These are phyloP conservation scores for Ganoderma lucidum DNA, from an alignment of 1,284 basidiomycete species.

Conservation along the genomic window DNA sequence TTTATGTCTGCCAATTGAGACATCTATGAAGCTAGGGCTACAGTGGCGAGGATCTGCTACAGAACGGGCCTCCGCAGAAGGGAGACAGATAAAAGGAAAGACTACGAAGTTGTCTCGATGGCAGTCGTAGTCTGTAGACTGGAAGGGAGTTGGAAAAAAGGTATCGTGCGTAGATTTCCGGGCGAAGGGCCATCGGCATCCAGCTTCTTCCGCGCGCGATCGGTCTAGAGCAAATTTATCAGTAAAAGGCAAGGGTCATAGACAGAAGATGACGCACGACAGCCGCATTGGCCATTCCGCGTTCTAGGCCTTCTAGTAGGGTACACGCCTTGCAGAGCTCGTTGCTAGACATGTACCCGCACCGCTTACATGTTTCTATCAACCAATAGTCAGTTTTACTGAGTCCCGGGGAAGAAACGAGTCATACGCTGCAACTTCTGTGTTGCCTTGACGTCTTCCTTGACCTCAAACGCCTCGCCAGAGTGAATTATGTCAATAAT, in stretches of 20 bases:
- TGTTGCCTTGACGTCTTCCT: slow-evolving; percentile 77
- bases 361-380: slow-evolving; percentile 86
- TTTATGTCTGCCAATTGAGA: neutral
- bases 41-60: neutral
- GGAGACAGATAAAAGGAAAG: neutral
- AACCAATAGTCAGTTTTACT: neutral
- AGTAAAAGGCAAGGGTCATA: neutral
- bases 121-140: slow-evolving; percentile 10
- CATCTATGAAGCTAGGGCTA: neutral
- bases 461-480: slow-evolving; percentile 88
- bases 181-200: slow-evolving; percentile 66
- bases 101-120: slow-evolving; percentile 5
- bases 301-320: slow-evolving; percentile 89
- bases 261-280: slow-evolving; percentile 59
- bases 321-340: slow-evolving; percentile 94
- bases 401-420: neutral
- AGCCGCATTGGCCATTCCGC: slow-evolving; percentile 73
- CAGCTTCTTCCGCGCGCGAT: slow-evolving; percentile 67
- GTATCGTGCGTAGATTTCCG: slow-evolving; percentile 70
- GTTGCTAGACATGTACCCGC: slow-evolving; percentile 94
- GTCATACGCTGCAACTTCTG: slow-evolving; percentile 79
- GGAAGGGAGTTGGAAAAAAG: slow-evolving; percentile 55
- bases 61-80: neutral
- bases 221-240: slow-evolving; percentile 53
- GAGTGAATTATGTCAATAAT: slow-evolving; percentile 99